These are phyloP conservation scores for Lunasporangiospora selenospora DNA, from an alignment of 192 early-diverging fungal species.

Conservation along the genomic window DNA sequence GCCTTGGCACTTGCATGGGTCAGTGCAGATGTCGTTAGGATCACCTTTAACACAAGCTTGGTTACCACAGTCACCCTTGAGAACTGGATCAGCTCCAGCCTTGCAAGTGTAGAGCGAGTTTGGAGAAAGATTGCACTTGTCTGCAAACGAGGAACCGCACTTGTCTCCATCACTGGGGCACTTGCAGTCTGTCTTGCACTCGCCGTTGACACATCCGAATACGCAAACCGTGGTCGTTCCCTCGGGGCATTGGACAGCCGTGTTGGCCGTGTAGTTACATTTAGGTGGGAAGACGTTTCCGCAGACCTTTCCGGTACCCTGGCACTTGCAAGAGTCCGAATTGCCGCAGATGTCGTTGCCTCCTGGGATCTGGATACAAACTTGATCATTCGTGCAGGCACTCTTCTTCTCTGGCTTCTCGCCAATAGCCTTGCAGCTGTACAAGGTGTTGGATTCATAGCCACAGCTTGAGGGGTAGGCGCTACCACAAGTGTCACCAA, in stretches of 20 bases:
- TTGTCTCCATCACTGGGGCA: not conserved
- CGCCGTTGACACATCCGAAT: not conserved
- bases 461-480: not conserved
- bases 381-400: too few relatives aligned
- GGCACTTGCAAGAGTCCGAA: not conserved
- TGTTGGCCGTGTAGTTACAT: not conserved
- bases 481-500: not conserved
- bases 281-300: constrained; percentile 1
- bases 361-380: too few relatives aligned
- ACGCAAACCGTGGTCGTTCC: not conserved
- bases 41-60: too few relatives aligned
- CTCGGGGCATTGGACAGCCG: not conserved
- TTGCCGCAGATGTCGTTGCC: not conserved
- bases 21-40: too few relatives aligned
- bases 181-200: not conserved
- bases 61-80: too few relatives aligned
- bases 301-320: not conserved
- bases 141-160: constrained; percentile 1
- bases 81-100: not conserved
- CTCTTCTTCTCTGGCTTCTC: too few relatives aligned
- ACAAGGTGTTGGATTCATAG: not conserved
- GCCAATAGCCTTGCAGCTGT: too few relatives aligned
- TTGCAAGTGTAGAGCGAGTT: not conserved
- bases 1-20: too few relatives aligned
- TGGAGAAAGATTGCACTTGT: not conserved